Evolutionary conservation across 2,329 filamentous ascomycete genomes (phyloP).

Genomic region (Pyrenophora seminiperda): DNA sequence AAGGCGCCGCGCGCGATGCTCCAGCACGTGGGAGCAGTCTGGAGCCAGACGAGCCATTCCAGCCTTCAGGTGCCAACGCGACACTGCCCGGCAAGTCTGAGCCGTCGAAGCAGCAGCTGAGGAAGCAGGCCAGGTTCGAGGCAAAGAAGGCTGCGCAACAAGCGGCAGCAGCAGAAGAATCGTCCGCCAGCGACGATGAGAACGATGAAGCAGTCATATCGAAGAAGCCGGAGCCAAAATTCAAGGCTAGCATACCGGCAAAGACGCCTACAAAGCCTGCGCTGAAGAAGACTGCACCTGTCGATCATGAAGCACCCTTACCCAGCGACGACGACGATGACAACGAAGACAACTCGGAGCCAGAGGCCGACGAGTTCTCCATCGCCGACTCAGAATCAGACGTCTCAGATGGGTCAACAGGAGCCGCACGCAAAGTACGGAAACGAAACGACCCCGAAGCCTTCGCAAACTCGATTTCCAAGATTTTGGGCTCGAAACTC

Average conservation of each 20-base stretch:
- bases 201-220: constrained; percentile 2
- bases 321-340: constrained; percentile 30
- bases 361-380: constrained; percentile 41
- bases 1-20: constrained; percentile 38
- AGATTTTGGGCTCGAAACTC: constrained; percentile 89
- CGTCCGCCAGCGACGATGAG: constrained; percentile 16
- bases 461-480: constrained; percentile 91
- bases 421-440: constrained; percentile 57
- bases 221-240: constrained; percentile 29
- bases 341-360: constrained; percentile 35
- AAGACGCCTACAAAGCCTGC: constrained; percentile 27
- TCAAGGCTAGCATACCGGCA: constrained; percentile 25
- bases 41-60: constrained; percentile 35
- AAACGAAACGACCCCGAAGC: constrained; percentile 92
- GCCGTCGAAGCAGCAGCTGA: constrained; percentile 21
- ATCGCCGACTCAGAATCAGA: constrained; percentile 40
- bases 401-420: constrained; percentile 46
- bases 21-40: constrained; percentile 26
- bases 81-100: constrained; percentile 17
- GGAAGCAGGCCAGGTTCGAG: constrained; percentile 25
- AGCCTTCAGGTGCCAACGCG: constrained; percentile 33
- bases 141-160: constrained; percentile 22
- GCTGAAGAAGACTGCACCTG: constrained; percentile 33
- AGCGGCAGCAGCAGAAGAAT: constrained; percentile 16
- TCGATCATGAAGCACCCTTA: constrained; percentile 37